Evolutionary conservation across 2,329 filamentous ascomycete genomes (phyloP), one percentile per base, ranked within the genome.

Genomic region (Amauroascus niger): DNA sequence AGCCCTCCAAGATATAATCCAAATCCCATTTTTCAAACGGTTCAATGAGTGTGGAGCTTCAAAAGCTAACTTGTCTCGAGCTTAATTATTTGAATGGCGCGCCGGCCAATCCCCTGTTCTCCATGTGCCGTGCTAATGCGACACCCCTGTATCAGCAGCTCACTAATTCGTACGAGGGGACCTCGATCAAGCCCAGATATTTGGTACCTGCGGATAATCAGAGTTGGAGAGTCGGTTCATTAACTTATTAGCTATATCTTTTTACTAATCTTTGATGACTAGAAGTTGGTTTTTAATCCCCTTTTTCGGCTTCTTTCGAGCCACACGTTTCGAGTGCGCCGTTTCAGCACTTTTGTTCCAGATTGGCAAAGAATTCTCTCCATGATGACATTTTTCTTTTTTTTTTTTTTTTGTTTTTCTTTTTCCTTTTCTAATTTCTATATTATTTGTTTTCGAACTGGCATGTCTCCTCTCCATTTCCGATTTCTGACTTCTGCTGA

Each of bases 51-150:
- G 33, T 6, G 3, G 14, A 18, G 35, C 35, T 39, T 39, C 35
- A n/a, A 11, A 32, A 8, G 28, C 22, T 49, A 39, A 37, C 33
- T 39, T 49, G 9, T 37, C 33, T 24, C 11, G 7, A 48, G 45
- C 28, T 39, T 49, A 16, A n/a, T n/a, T n/a, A n/a, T n/a, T n/a
- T 39, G 2, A 3, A 24, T 43, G 3, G 28, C 28, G 40, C 26
- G 26, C 28, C 49, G 44, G 30, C 49, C 49, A 51, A 51, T 51
- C 39, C 39, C 28, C 6, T 44, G 26, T 26, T 5, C 14, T 51
- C 49, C 37, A 51, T 51, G 39, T 44, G 49, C 49, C 26, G 28
- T 51, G 49, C 49, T 50, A 50, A 35, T 51, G 49, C 49, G 44
- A 22, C 49, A 51, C 35, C 49, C 49, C 39, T 51, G 49, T 28